phyloP scores from a whole-genome alignment of 805 yeast genomes.

The Torulaspora delbrueckii region DNA sequence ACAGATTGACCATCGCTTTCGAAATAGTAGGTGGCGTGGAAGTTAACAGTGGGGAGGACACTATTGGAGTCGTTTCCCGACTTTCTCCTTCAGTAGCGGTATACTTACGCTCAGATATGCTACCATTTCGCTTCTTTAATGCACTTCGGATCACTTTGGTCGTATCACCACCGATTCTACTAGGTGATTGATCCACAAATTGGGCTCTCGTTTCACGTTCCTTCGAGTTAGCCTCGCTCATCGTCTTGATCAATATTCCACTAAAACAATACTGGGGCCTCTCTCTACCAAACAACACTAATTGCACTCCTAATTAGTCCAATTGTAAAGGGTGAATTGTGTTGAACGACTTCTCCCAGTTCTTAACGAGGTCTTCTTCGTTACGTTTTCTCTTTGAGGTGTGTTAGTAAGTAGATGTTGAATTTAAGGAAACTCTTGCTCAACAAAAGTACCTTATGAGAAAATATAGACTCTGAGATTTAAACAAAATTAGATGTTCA shows the following conservation, averaged over 20 bases:
- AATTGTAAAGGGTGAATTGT: background rate
- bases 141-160: constrained; percentile 27
- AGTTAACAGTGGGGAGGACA: constrained; percentile 74
- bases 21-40: constrained; percentile 91
- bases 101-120: constrained; percentile 1
- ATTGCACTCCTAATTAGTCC: background rate
- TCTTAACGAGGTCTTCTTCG: background rate
- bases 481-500: constrained; percentile 20
- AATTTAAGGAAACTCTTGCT: constrained; percentile 5
- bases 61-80: constrained; percentile 14
- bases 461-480: background rate
- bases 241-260: constrained; percentile 1
- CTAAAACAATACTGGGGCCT: constrained; percentile 1
- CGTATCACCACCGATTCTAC: constrained; percentile 31
- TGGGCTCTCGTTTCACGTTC: constrained; percentile 28
- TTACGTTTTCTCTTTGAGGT: constrained; percentile 2
- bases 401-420: constrained; percentile 1
- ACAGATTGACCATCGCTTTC: constrained; percentile 72
- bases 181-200: constrained; percentile 25
- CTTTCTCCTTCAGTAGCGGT: constrained; percentile 10
- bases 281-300: background rate
- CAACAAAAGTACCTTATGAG: constrained; percentile 1
- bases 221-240: constrained; percentile 20
- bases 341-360: background rate
- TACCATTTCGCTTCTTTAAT: constrained; percentile 18